phyloP scores from a whole-genome alignment of 1,284 basidiomycete species.

The Microbotryum intermedium region DNA sequence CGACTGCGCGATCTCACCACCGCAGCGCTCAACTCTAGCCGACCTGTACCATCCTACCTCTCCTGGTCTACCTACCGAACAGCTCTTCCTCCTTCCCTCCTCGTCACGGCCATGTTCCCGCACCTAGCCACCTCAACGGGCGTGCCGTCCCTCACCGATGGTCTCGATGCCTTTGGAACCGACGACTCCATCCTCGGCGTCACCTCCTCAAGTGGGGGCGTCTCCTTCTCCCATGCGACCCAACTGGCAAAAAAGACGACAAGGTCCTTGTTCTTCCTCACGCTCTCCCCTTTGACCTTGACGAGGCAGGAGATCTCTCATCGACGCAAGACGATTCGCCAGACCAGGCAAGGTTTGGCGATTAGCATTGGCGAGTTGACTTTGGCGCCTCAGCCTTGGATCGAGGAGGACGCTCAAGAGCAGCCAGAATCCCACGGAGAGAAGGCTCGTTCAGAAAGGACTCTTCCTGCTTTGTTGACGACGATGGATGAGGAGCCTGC shows the following conservation, averaged over 20 bases:
- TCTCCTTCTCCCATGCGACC: slow-evolving; percentile 9
- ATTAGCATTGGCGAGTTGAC: slow-evolving; percentile 28
- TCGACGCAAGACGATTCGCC: slow-evolving; percentile 16
- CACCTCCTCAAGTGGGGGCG: neutral
- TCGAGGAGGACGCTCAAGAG: neutral
- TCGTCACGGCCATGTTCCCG: slow-evolving; percentile 33
- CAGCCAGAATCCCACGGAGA: neutral
- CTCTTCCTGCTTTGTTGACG: too few species aligned
- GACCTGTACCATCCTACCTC: slow-evolving; percentile 12
- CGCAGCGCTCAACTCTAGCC: slow-evolving; percentile 1
- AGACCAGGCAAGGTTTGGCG: slow-evolving; percentile 20
- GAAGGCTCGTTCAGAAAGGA: neutral
- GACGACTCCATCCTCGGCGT: neutral
- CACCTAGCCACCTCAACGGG: slow-evolving; percentile 24
- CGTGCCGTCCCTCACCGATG: slow-evolving; percentile 9
- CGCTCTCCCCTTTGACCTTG: slow-evolving; percentile 30
- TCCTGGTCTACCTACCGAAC: slow-evolving; percentile 16
- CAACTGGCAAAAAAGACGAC: slow-evolving; percentile 13
- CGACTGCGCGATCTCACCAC: slow-evolving; percentile 19
- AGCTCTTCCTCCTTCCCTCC: slow-evolving; percentile 31
- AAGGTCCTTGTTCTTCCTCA: slow-evolving; percentile 30
- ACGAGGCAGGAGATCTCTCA: slow-evolving; percentile 31
- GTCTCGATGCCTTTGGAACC: neutral
- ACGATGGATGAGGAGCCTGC: too few species aligned
- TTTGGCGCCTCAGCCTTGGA: slow-evolving; percentile 5